A percentile compares a stretch with the other conserved stretches of the same genome.
Conservation (phyloP, 306 rosid species). For the Prunus dulcis region DNA sequence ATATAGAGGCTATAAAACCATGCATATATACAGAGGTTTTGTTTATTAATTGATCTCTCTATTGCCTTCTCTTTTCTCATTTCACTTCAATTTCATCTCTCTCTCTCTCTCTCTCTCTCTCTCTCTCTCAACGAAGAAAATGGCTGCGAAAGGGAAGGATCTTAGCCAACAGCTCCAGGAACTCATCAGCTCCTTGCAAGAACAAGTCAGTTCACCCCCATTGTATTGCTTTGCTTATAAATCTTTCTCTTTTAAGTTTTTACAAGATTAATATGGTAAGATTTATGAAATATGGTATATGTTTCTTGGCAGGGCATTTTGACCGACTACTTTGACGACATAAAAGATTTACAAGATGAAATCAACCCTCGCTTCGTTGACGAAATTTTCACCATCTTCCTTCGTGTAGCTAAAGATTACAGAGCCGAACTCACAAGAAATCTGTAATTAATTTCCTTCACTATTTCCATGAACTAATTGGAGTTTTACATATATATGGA, state of each 20-base stretch:
- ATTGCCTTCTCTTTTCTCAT: not conserved
- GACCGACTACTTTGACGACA: not conserved
- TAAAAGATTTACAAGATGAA: slow-evolving; percentile 11
- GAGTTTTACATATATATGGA: no score
- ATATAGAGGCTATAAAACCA: not conserved
- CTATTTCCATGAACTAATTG: not conserved
- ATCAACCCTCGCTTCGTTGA: not conserved
- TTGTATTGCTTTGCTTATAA: no score
- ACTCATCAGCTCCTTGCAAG: slow-evolving; percentile 8
- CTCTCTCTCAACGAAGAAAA: not conserved
- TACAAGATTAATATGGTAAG: no score
- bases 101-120: not conserved
- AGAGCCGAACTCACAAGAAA: not conserved
- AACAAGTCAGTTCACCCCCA: not conserved
- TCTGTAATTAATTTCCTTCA: not conserved
- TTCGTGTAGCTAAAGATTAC: not conserved
- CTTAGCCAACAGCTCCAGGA: not conserved
- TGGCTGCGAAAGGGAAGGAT: not conserved
- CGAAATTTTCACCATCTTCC: not conserved
- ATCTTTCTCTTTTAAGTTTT: no score
- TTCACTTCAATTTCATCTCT: not conserved
- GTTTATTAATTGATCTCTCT: no score
- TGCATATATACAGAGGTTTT: no score
- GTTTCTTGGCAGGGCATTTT: not conserved
- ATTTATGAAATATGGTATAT: no score